Base-by-base conservation (phyloP, 257 asterid species). In the Solanum pennellii region DNA sequence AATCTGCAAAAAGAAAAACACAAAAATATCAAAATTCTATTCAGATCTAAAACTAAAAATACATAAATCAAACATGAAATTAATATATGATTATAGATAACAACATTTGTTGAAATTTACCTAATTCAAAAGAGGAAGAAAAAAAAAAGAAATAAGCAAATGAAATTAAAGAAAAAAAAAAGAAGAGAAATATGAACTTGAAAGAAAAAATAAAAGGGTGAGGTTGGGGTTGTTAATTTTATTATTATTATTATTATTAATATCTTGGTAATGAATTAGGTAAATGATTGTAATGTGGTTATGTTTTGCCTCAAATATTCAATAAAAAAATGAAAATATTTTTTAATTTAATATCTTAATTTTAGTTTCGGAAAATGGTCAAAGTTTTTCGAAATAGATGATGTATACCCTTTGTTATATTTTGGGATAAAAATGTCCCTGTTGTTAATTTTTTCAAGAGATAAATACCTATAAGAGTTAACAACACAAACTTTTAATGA, bases 361-460 rank as follows among this genome's bases (percentile, higher is more conserved):
- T 52, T 52, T 52, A 52, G 62, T 18, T 52, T 52, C 0, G 2
- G 23, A 52, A 52, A 18, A 52, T 9, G 3, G 23, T 16, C 23
- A 16, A 52, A 52, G 7, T 18, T 6, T 0, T 4, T 52, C 0
- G 4, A 52, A 52, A 52, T 2, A 52, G 2, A 52, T 52, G 0
- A 52, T 0, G 0, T 52, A 6, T 16, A 7, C 10, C 4, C 4
- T 52, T 0, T 0, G 1, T 2, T 18, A 52, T 52, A 18, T 52
- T 52, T 18, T 52, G 62, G 62, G 62, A 52, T 16, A 14, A 52
- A 52, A 2, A 0, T 6, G 4, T 0, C 10, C 10, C 4, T 0
- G 0, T 52, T 18, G 0, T 16, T 16, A 37, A 37, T 37, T 37
- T 16, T 52, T 0, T 0, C 0, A 52, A 4, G 0, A 52, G 0